Percentiles rank a stretch among this genome's conserved stretches.
Conservation (phyloP, 768 basidiomycete species). For the Phylloporus sp. region DNA sequence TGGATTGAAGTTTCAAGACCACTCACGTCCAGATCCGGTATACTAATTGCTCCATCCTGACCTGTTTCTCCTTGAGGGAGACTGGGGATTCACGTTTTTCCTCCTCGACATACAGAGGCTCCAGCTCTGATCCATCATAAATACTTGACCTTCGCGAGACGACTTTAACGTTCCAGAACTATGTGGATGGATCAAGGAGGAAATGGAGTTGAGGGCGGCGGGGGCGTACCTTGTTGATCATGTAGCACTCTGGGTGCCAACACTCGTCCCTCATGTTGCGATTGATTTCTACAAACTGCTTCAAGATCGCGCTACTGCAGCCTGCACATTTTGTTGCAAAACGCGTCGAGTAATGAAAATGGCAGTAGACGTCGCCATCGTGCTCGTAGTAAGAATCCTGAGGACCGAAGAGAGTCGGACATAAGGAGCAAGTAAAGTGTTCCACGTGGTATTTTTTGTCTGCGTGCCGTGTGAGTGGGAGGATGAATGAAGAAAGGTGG, state of each 20-base stretch:
- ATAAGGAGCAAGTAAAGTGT: slow-evolving; percentile 97
- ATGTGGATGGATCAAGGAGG: slow-evolving; percentile 12
- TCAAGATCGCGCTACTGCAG: slow-evolving; percentile 93
- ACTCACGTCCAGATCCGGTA: slow-evolving; percentile 97
- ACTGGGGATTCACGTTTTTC: slow-evolving; percentile 73
- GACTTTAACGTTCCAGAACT: slow-evolving; percentile 99
- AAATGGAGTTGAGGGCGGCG: background rate
- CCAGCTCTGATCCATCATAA: slow-evolving; percentile 46
- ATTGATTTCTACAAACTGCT: slow-evolving; percentile 99
- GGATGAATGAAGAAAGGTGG: background rate
- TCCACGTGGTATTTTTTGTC: slow-evolving; percentile 99
- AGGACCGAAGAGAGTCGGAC: slow-evolving; percentile 92
- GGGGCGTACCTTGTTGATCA: slow-evolving; percentile 93
- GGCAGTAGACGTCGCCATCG: slow-evolving; percentile 95
- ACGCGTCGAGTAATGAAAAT: slow-evolving; percentile 98
- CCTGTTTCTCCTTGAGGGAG: slow-evolving; percentile 84
- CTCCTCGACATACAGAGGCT: slow-evolving; percentile 65
- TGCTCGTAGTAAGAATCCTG: slow-evolving; percentile 99
- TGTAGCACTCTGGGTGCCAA: slow-evolving; percentile 99
- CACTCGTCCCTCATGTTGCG: slow-evolving; percentile 97
- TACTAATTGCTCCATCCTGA: slow-evolving; percentile 94
- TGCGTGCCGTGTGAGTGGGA: slow-evolving; percentile 32
- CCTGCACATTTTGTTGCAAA: slow-evolving; percentile 99
- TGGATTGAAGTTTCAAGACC: slow-evolving; percentile 1
- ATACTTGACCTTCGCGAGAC: slow-evolving; percentile 65